Conservation (phyloP, 116 monocot genomes). For the Iris pallida region DNA sequence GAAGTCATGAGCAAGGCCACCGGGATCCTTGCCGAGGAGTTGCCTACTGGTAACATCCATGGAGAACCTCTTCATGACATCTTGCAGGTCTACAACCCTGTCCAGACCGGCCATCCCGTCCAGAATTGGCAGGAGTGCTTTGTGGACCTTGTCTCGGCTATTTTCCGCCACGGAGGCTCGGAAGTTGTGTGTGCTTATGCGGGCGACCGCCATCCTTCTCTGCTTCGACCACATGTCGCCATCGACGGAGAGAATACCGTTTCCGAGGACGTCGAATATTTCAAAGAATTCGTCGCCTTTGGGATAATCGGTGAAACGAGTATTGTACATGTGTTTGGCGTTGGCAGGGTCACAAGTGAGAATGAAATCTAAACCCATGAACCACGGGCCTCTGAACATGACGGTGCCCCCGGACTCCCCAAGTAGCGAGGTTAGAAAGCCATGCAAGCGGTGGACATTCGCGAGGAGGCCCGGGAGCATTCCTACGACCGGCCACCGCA, state of each 20-base stretch:
- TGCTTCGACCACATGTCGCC: conserved; percentile 17
- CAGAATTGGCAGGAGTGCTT: conserved; percentile 5
- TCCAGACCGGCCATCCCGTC: not conserved
- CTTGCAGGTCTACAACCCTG: conserved; percentile 23
- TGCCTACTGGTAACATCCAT: conserved; percentile 31
- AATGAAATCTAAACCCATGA: conserved; percentile 16
- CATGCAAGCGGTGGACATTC: conserved; percentile 10
- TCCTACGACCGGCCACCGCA: conserved; percentile 20
- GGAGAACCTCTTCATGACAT: conserved; percentile 36
- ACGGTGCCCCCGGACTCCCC: conserved; percentile 12
- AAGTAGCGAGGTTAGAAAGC: conserved; percentile 8
- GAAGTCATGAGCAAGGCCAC: conserved; percentile 26
- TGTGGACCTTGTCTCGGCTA: conserved; percentile 4
- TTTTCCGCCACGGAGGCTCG: not conserved
- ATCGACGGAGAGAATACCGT: conserved; percentile 16
- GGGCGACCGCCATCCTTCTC: not conserved
- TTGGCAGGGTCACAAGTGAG: conserved; percentile 29
- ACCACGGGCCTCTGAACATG: conserved; percentile 11
- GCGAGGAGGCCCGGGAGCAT: conserved; percentile 12
- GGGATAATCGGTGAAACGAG: conserved; percentile 25
- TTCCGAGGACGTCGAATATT: conserved; percentile 20
- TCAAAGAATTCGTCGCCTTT: conserved; percentile 13
- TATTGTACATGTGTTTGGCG: conserved; percentile 21
- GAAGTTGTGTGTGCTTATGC: not conserved
- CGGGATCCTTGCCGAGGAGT: conserved; percentile 39